Conservation (phyloP, 805 yeast species). For the Candida vaughaniae region DNA sequence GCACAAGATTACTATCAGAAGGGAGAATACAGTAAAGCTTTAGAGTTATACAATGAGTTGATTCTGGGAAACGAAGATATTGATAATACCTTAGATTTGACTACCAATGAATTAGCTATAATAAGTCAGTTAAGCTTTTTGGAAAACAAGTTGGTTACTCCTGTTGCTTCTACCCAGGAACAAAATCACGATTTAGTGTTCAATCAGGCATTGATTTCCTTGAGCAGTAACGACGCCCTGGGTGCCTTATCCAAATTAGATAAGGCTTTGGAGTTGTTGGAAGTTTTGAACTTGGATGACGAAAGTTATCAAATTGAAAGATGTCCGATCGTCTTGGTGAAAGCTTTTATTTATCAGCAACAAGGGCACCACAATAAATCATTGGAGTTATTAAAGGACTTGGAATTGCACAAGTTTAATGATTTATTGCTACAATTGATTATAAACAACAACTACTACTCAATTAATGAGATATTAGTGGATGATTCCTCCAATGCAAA, state of each 20-base stretch:
- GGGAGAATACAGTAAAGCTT: constrained; percentile 45
- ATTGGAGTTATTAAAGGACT: constrained; percentile 23
- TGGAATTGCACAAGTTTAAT: constrained; percentile 27
- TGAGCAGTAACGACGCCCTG: constrained; percentile 39
- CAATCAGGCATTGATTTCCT: constrained; percentile 54
- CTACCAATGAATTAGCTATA: constrained; percentile 69
- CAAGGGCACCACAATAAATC: constrained; percentile 36
- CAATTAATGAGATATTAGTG: constrained; percentile 20
- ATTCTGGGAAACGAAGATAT: constrained; percentile 26
- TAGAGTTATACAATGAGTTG: constrained; percentile 45
- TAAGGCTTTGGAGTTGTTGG: constrained; percentile 45
- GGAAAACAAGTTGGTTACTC: constrained; percentile 3
- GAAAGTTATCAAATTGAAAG: constrained; percentile 53
- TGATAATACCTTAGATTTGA: constrained; percentile 51
- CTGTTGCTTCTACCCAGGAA: constrained; percentile 2
- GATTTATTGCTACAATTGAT: constrained; percentile 44
- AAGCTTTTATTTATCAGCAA: constrained; percentile 50
- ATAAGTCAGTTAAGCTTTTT: constrained; percentile 45
- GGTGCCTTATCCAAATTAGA: constrained; percentile 45
- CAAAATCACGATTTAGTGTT: constrained; percentile 55
- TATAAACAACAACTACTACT: constrained; percentile 43
- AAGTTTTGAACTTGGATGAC: constrained; percentile 34
- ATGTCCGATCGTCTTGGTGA: constrained; percentile 61
- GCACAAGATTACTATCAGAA: constrained; percentile 55
- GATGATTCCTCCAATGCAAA: constrained; percentile 15